Evolutionary conservation across 1,139 yeast genomes (phyloP), one percentile per base, ranked within the genome.

Genomic region (Candida dubliniensis): DNA sequence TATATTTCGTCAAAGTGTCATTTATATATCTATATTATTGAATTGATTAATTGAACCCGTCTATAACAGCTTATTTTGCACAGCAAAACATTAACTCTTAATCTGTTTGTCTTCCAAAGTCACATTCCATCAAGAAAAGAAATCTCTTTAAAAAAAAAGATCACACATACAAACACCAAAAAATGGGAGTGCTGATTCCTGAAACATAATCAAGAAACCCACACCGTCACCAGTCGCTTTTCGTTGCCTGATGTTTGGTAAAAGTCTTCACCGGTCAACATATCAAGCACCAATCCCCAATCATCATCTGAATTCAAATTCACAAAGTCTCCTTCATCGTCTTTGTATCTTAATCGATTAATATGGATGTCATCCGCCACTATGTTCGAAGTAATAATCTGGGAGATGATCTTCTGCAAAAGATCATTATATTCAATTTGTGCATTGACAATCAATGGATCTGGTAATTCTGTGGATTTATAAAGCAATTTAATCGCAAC

Each of bases 311-410:
- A 81, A 56, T 84, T 89, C 68, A 93, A 81, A 42, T 87, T 83
- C 40, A 93, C 96, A 62, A 82, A 86, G 62, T 93, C 99, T 14
- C 95, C 97, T 61, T 93, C 99, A 64, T 93, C 99, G 65, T 93
- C 99, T 61, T 83, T 84, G 59, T 90, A 93, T 62, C 85, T 85
- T 50, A 93, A 74, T 57, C 84, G 78, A 49, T 63, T 68, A 34
- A 71, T 74, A 44, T 64, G 54, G 11, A 69, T 64, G 50, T 69
- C 76, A 43, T 67, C 72, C 34, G 58, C 55, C 12, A 66, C 53
- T 18, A 61, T 63, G 4, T 63, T 60, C 41, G 69, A 62, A 4
- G 66, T 55, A 3, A 66, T 67, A 8, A 73, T 61, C 46, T 66
- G 66, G 25, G 63, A 57, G n/a, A 71, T 61, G 11, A 73, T 70